A percentile compares a stretch with the other conserved stretches of the same genome.
Conservation (phyloP, 805 yeast species). For the Starmerella gropengiesseri region DNA sequence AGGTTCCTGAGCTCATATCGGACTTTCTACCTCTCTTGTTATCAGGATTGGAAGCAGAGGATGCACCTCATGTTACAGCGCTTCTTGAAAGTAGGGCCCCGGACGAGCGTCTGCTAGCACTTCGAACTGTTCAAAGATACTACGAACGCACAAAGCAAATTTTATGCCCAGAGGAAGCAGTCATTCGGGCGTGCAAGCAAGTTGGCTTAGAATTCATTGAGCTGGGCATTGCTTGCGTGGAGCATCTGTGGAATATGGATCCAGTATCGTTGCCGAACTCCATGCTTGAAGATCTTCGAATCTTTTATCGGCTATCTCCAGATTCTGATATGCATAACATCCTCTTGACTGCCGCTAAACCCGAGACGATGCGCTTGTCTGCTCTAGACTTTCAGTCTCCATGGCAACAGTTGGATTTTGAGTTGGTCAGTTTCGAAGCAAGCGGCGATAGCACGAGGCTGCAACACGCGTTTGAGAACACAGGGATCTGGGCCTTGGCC, state of each 20-base stretch:
- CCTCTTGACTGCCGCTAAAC: too few species aligned
- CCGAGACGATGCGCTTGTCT: neutral
- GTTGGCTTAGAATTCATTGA: neutral
- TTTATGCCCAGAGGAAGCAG: neutral
- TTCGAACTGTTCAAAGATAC: neutral
- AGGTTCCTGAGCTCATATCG: conserved; percentile 8
- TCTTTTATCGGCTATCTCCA: neutral
- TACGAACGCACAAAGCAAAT: neutral
- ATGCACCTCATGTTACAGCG: too few species aligned
- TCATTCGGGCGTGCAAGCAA: neutral
- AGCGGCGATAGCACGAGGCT: neutral
- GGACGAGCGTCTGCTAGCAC: neutral
- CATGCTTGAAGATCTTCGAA: neutral
- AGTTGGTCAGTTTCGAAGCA: conserved; percentile 1
- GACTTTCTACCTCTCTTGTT: conserved; percentile 2
- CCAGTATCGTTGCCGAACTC: neutral
- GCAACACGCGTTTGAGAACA: neutral
- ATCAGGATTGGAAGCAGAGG: neutral
- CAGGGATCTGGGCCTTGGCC: conserved; percentile 19
- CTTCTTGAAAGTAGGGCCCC: neutral
- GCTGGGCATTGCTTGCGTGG: conserved; percentile 7
- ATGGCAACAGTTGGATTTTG: conserved; percentile 13
- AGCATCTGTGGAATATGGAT: conserved; percentile 3
- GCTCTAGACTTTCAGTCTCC: neutral
- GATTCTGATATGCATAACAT: neutral